These are phyloP conservation scores for Pseudogymnoascus sp. DNA, from an alignment of 2,329 filamentous ascomycete genomes.

Conservation along the genomic window DNA sequence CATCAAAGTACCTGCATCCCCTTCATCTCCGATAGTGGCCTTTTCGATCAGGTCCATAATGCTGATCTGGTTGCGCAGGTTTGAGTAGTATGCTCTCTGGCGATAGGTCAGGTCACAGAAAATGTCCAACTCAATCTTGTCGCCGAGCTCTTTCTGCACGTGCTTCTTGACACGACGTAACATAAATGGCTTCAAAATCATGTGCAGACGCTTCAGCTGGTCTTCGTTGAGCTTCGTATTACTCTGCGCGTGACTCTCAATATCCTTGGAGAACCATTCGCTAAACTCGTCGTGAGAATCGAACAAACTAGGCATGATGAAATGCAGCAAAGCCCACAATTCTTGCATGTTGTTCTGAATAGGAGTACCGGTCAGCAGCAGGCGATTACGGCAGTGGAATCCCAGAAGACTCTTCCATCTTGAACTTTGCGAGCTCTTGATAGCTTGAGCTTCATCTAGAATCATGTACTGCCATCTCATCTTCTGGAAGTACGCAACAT, in stretches of 20 bases:
- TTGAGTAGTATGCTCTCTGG: constrained; percentile 87
- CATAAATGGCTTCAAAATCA: constrained; percentile 99
- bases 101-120: constrained; percentile 96
- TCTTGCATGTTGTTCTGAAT: constrained; percentile 99
- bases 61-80: constrained; percentile 91
- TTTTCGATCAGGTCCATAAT: constrained; percentile 98
- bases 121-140: constrained; percentile 95
- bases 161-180: constrained; percentile 99
- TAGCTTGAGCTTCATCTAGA: constrained; percentile 93
- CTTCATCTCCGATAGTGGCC: constrained; percentile 85
- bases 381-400: constrained; percentile 90
- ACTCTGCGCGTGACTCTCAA: constrained; percentile 95
- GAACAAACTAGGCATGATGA: constrained; percentile 99
- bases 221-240: constrained; percentile 99
- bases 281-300: constrained; percentile 89
- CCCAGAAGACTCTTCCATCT: constrained; percentile 92
- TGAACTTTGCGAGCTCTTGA: constrained; percentile 95
- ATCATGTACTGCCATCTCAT: constrained; percentile 99
- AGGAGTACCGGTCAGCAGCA: constrained; percentile 89
- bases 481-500: constrained; percentile 97
- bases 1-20: constrained; percentile 94
- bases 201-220: constrained; percentile 90
- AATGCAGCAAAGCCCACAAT: constrained; percentile 92
- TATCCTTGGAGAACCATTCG: constrained; percentile 92
- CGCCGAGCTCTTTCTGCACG: constrained; percentile 95